These are phyloP conservation scores for Millerago galiae DNA, from an alignment of 805 yeast species.

Conservation along the genomic window DNA sequence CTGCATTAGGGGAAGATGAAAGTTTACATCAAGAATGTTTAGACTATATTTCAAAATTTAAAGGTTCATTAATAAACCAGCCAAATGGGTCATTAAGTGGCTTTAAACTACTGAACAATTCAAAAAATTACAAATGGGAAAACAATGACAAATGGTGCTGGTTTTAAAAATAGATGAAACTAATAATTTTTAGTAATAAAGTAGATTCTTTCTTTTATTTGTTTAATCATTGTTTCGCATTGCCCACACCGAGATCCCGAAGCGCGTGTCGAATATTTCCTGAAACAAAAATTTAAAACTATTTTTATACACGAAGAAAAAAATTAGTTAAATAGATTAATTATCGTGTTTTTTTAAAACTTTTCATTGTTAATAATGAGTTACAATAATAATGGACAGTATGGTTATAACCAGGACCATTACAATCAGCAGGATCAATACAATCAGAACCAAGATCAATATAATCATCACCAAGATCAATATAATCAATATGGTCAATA, in stretches of 20 bases:
- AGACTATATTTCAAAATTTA: slow-evolving; percentile 6
- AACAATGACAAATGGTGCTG: slow-evolving; percentile 42
- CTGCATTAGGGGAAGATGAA: slow-evolving; percentile 18
- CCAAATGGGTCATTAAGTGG: slow-evolving; percentile 34
- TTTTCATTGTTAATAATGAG: slow-evolving; percentile 6
- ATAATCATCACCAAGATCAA: not conserved
- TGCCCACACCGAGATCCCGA: not conserved
- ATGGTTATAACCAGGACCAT: slow-evolving; percentile 5
- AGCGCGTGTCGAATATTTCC: not conserved
- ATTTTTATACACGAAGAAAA: not conserved
- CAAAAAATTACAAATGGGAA: slow-evolving; percentile 30
- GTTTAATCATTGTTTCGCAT: not conserved
- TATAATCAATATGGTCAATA: slow-evolving; percentile 3
- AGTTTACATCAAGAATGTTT: slow-evolving; percentile 2
- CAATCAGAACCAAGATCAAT: slow-evolving; percentile 1
- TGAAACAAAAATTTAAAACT: not conserved
- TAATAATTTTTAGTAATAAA: no score
- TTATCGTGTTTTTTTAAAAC: not conserved
- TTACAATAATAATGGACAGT: slow-evolving; percentile 6
- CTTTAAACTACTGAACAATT: slow-evolving; percentile 25
- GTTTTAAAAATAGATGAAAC: slow-evolving; percentile 27
- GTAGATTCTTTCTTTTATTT: no score
- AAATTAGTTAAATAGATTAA: not conserved
- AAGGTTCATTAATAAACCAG: slow-evolving; percentile 21
- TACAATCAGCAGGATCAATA: not conserved